Evolutionary conservation across 164 flowering plant species (phyloP), one percentile per base, ranked within the genome.

Genomic region (Cinnamomum chago): DNA sequence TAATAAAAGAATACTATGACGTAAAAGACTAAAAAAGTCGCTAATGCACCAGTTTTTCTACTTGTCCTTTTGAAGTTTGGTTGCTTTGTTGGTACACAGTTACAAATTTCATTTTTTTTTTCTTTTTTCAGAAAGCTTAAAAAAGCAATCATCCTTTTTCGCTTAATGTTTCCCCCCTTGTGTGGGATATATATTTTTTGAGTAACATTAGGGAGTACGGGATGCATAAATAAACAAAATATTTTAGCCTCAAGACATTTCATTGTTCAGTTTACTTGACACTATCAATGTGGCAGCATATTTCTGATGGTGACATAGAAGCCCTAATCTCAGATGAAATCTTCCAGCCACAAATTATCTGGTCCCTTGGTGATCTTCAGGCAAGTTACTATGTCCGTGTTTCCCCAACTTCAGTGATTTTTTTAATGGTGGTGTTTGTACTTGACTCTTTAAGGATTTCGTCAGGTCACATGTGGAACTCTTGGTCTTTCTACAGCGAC

Each of bases 401-500:
- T 30, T 35, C 69, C 60, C 60, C 14, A 55, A 14, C 20, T 55
- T 3, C 1, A 55, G n/a, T 55, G 60, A 55, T 14, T 55, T 55
- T 55, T 5, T 1, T 18, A 14, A 55, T 55, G 60, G 5, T 22
- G 25, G 12, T 13, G 13, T 64, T 22, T 64, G 67, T 24, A 20
- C 10, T 64, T 22, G 14, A 64, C 23, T 10, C 67, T 23, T 23
- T 64, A 14, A 13, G 28, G 67, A 66, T 47, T n/a, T 69, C 22
- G 3, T 10, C 89, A 95, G 99, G 94, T 91, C 47, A 88, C 98
- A 62, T 91, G 95, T 78, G 98, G 99, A 77, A 89, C 91, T 70
- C 95, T 92, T 76, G 95, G 99, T 76, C 97, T 95, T 74, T 90
- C 99, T 15, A 95, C 98, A 2, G 95, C 98, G 30, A 92, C 98